Percentiles rank a stretch among this genome's conserved stretches.
Evolutionary conservation across 2,329 filamentous ascomycete species (phyloP).

Genomic region (Arachnomyces sp.): DNA sequence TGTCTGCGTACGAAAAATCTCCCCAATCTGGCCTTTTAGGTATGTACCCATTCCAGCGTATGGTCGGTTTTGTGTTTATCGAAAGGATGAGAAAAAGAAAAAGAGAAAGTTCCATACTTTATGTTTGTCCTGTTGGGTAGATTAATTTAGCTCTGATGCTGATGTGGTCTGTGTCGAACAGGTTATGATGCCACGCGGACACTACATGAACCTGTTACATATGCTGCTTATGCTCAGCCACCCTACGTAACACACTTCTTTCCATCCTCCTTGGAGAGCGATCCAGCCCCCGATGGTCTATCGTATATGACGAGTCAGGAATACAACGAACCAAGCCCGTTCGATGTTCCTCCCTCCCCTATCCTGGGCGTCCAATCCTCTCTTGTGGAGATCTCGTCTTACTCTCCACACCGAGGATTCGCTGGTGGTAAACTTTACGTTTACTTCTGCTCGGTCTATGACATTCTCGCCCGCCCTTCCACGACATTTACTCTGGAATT

Average conservation of each 20-base stretch:
- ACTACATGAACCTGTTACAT: slow-evolving; percentile 34
- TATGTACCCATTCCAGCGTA: slow-evolving; percentile 43
- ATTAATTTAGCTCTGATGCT: too few species aligned
- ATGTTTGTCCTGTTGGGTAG: too few species aligned
- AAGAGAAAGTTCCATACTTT: too few species aligned
- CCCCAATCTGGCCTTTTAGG: slow-evolving; percentile 71
- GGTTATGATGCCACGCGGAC: slow-evolving; percentile 23
- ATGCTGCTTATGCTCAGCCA: slow-evolving; percentile 31
- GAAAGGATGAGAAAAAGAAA: too few species aligned
- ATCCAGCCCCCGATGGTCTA: slow-evolving; percentile 33
- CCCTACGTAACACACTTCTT: slow-evolving; percentile 33
- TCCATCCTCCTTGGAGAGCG: slow-evolving; percentile 33
- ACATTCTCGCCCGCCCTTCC: slow-evolving; percentile 54
- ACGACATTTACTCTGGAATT: slow-evolving; percentile 59
- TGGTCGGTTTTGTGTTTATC: slow-evolving; percentile 1
- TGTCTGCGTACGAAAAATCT: slow-evolving; percentile 74
- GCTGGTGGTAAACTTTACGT: slow-evolving; percentile 64
- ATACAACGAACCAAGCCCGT: slow-evolving; percentile 34
- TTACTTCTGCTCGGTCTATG: slow-evolving; percentile 66
- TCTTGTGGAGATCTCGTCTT: slow-evolving; percentile 58
- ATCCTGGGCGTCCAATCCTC: slow-evolving; percentile 57
- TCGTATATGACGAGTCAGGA: slow-evolving; percentile 31
- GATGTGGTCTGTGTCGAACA: too few species aligned
- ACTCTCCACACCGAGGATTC: slow-evolving; percentile 58
- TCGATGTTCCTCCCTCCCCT: slow-evolving; percentile 56